Percentiles rank a stretch among this genome's conserved stretches.
Evolutionary conservation across 2,329 filamentous ascomycete species (phyloP).

Genomic region (Anthostomella pinea): DNA sequence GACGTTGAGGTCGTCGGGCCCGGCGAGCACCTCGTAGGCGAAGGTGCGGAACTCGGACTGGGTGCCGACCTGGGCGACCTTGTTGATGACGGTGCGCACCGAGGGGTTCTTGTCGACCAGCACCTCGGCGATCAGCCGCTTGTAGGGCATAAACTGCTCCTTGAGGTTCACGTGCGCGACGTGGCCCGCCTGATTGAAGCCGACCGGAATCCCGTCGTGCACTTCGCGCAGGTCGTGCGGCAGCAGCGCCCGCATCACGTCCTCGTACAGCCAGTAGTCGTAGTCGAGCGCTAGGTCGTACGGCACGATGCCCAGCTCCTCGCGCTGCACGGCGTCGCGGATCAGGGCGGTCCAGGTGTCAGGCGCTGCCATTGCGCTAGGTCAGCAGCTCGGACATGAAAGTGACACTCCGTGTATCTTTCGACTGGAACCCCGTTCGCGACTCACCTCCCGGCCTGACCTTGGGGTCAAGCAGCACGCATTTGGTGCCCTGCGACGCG

Average conservation of each 20-base stretch:
- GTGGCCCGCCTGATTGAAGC: conserved; percentile 87
- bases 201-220: conserved; percentile 67
- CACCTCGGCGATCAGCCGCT: conserved; percentile 77
- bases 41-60: conserved; percentile 90
- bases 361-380: conserved; percentile 44
- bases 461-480: conserved; percentile 56
- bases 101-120: conserved; percentile 84
- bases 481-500: conserved; percentile 56
- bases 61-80: conserved; percentile 81
- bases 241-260: conserved; percentile 79
- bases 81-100: conserved; percentile 92
- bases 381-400: too few relatives aligned
- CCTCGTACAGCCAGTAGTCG: conserved; percentile 43
- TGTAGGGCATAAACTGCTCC: conserved; percentile 79
- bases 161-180: conserved; percentile 91
- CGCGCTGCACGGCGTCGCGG: conserved; percentile 63
- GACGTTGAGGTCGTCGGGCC: conserved; percentile 77
- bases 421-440: too few relatives aligned
- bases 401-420: neutral
- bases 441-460: conserved; percentile 56
- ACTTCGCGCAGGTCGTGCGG: conserved; percentile 78
- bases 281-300: conserved; percentile 78
- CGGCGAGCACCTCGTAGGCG: conserved; percentile 83
- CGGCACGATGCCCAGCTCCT: conserved; percentile 69
- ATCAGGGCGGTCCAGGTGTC: conserved; percentile 75